A percentile compares a stretch with the other conserved stretches of the same genome.
Evolutionary conservation across 2,329 filamentous ascomycete species (phyloP).

Genomic region (Leptographium lundbergii): DNA sequence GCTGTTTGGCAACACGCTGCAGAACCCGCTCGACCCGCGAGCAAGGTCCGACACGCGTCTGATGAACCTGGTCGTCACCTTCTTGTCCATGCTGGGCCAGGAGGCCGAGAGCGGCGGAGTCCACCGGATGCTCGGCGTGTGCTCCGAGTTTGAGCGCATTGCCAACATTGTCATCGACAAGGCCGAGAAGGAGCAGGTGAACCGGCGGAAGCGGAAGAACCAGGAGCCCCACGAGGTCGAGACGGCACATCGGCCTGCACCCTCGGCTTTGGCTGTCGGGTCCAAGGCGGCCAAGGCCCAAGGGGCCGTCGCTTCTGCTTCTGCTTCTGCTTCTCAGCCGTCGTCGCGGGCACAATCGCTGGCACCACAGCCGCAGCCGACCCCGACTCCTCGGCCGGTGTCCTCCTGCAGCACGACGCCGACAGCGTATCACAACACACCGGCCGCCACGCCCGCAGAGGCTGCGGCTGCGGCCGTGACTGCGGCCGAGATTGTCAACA

Average conservation of each 20-base stretch:
- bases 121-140: conserved; percentile 85
- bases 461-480: conserved; percentile 9
- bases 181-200: conserved; percentile 70
- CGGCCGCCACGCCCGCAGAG: conserved; percentile 10
- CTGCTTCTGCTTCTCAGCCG: not conserved
- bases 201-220: conserved; percentile 74
- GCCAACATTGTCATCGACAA: conserved; percentile 84
- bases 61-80: conserved; percentile 88
- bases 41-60: conserved; percentile 80
- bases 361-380: not conserved
- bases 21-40: conserved; percentile 82
- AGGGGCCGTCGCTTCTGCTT: not conserved
- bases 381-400: conserved; percentile 7
- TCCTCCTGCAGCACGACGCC: conserved; percentile 8
- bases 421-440: conserved; percentile 9
- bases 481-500: conserved; percentile 13
- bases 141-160: conserved; percentile 93
- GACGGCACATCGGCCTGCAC: conserved; percentile 14
- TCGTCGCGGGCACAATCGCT: conserved; percentile 1
- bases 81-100: conserved; percentile 75
- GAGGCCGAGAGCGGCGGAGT: conserved; percentile 86
- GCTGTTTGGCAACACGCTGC: conserved; percentile 88
- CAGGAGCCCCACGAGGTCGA: conserved; percentile 21
- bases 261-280: not conserved
- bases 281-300: not conserved